These are phyloP conservation scores for Aspergillus heteromorphus DNA, from an alignment of 495 filamentous ascomycete genomes.

Conservation along the genomic window DNA sequence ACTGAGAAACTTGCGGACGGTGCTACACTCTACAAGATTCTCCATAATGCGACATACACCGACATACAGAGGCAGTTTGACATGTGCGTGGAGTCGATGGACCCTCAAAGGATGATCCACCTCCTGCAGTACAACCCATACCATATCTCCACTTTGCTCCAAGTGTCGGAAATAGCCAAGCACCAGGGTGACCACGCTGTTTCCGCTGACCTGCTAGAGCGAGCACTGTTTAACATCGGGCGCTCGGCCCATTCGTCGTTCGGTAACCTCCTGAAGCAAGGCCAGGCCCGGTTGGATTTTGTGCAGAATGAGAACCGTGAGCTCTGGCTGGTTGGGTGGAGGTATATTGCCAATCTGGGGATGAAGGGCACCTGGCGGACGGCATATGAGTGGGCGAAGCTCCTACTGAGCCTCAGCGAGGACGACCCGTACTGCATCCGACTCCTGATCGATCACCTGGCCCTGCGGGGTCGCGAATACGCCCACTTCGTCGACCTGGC, in stretches of 20 bases:
- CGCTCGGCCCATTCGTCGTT: constrained; percentile 79
- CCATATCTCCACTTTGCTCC: constrained; percentile 86
- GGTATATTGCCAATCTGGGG: constrained; percentile 75
- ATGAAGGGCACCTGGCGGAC: constrained; percentile 93
- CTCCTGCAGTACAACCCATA: constrained; percentile 73
- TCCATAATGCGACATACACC: constrained; percentile 73
- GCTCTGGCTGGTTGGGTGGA: constrained; percentile 83
- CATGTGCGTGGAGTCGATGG: constrained; percentile 71
- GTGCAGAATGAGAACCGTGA: constrained; percentile 78
- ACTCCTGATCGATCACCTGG: constrained; percentile 74
- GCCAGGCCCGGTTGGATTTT: constrained; percentile 76
- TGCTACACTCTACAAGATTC: constrained; percentile 56
- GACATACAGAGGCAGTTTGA: constrained; percentile 72
- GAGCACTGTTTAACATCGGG: constrained; percentile 90
- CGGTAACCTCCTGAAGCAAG: constrained; percentile 64
- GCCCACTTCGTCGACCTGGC: constrained; percentile 69
- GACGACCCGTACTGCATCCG: constrained; percentile 78
- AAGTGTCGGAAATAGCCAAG: constrained; percentile 86
- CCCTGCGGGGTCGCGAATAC: constrained; percentile 72
- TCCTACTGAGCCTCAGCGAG: constrained; percentile 71
- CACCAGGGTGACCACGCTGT: constrained; percentile 82
- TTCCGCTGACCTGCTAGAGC: constrained; percentile 81
- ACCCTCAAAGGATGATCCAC: constrained; percentile 64
- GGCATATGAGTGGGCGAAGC: constrained; percentile 86
- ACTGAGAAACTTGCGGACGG: constrained; percentile 51